phyloP scores from a whole-genome alignment of 495 filamentous ascomycete genomes.

The Xylaria nigripes region DNA sequence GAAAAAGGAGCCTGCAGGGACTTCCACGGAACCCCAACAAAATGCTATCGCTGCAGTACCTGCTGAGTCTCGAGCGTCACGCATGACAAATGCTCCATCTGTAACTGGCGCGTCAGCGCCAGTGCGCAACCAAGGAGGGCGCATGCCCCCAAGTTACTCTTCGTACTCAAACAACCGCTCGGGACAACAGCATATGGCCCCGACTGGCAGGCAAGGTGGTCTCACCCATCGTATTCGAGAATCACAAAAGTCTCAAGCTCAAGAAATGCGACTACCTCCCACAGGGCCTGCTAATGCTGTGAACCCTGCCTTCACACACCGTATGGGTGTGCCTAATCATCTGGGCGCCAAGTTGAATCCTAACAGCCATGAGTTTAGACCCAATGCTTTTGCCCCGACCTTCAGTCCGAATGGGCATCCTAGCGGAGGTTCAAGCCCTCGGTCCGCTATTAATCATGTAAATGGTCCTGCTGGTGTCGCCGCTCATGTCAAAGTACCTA shows the following conservation, averaged over 20 bases:
- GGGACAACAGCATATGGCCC: conserved; percentile 29
- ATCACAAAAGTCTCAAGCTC: conserved; percentile 35
- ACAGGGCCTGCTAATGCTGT: conserved; percentile 44
- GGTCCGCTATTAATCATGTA: conserved; percentile 42
- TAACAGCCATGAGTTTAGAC: conserved; percentile 74
- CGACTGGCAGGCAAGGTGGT: conserved; percentile 25
- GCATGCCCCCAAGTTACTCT: conserved; percentile 14
- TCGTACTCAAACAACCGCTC: conserved; percentile 28
- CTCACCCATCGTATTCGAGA: conserved; percentile 41
- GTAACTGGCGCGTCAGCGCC: conserved; percentile 26
- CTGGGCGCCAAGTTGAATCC: conserved; percentile 68
- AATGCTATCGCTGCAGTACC: conserved; percentile 21
- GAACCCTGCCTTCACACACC: conserved; percentile 40
- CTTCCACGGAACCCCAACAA: conserved; percentile 28
- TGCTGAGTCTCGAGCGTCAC: conserved; percentile 20
- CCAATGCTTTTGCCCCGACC: conserved; percentile 64
- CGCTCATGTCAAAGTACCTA: conserved; percentile 22
- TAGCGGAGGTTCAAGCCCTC: conserved; percentile 58
- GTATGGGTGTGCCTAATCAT: conserved; percentile 38
- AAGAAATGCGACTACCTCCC: conserved; percentile 42
- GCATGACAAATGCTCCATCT: conserved; percentile 13
- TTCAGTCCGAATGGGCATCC: conserved; percentile 65
- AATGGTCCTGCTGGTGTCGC: conserved; percentile 31
- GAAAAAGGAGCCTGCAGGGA: conserved; percentile 26
- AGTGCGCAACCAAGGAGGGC: conserved; percentile 14